Evolutionary conservation across 495 filamentous ascomycete genomes (phyloP).

Genomic region (Podospora didyma): DNA sequence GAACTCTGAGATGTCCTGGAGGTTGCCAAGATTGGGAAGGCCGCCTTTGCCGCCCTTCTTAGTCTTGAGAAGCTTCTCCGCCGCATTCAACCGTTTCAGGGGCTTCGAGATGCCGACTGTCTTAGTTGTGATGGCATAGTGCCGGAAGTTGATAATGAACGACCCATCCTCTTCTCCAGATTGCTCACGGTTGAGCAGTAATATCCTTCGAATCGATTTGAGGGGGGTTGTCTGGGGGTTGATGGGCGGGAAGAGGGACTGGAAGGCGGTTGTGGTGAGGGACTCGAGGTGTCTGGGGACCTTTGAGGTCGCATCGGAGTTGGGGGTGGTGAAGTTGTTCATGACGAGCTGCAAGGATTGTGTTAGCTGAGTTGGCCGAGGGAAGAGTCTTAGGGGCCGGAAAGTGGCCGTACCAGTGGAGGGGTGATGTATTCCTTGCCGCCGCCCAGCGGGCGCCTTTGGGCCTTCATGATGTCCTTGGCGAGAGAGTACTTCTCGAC

Average conservation of each 20-base stretch:
- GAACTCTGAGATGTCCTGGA: constrained; percentile 94
- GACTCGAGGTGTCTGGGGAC: constrained; percentile 85
- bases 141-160: constrained; percentile 86
- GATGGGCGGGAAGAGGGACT: constrained; percentile 94
- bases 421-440: constrained; percentile 79
- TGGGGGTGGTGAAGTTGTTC: constrained; percentile 86
- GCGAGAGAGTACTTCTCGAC: constrained; percentile 95
- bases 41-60: constrained; percentile 61
- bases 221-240: constrained; percentile 87
- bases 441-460: constrained; percentile 75
- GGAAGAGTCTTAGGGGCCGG: neutral
- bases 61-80: constrained; percentile 62
- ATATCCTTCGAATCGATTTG: constrained; percentile 79
- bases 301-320: constrained; percentile 57
- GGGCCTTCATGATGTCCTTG: constrained; percentile 78
- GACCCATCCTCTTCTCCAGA: constrained; percentile 53
- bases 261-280: constrained; percentile 91
- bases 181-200: constrained; percentile 81
- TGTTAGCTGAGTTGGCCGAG: constrained; percentile 3
- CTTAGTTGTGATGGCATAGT: constrained; percentile 92
- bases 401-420: constrained; percentile 56
- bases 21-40: constrained; percentile 82
- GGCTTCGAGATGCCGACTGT: constrained; percentile 76
- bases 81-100: constrained; percentile 80
- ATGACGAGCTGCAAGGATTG: constrained; percentile 69